Conservation (phyloP, 352 stramenopile species). For the Pythium coloratum region DNA sequence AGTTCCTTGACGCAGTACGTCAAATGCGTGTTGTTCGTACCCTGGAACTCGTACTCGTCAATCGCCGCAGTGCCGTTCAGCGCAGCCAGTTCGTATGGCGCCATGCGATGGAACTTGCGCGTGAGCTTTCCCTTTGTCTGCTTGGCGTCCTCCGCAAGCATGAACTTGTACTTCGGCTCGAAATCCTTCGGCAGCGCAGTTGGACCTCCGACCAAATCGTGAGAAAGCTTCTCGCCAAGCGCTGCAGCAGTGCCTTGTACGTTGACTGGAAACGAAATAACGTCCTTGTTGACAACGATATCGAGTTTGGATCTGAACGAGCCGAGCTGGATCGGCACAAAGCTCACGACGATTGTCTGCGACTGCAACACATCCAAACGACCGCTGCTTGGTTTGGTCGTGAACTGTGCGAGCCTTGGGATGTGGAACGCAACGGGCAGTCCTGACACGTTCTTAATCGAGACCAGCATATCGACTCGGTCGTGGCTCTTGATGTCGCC, state of each 20-base stretch:
- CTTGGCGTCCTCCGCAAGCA: conserved; percentile 75
- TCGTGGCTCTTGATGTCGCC: conserved; percentile 80
- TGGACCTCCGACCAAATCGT: conserved; percentile 52
- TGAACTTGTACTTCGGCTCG: conserved; percentile 87
- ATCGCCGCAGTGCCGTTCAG: conserved; percentile 70
- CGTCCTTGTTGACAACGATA: conserved; percentile 47
- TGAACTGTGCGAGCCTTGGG: conserved; percentile 77
- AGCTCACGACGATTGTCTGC: conserved; percentile 89
- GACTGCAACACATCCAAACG: conserved; percentile 85
- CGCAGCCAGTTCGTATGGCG: conserved; percentile 61
- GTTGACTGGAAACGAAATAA: conserved; percentile 55
- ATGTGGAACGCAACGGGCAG: conserved; percentile 70
- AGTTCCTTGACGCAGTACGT: conserved; percentile 88
- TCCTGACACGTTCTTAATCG: conserved; percentile 77
- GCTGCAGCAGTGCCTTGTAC: conserved; percentile 65
- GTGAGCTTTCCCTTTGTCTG: conserved; percentile 53
- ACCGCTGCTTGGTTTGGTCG: conserved; percentile 55
- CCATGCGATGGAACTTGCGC: conserved; percentile 51
- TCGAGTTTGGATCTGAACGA: conserved; percentile 52
- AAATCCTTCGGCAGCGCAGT: conserved; percentile 85
- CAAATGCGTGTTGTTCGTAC: conserved; percentile 82
- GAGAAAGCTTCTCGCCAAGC: conserved; percentile 37
- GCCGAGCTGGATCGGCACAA: conserved; percentile 86
- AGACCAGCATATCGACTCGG: conserved; percentile 81
- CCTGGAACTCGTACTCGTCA: conserved; percentile 81